Base-by-base conservation (phyloP, 306 rosid genomes). In the Carpinus viminea region DNA sequence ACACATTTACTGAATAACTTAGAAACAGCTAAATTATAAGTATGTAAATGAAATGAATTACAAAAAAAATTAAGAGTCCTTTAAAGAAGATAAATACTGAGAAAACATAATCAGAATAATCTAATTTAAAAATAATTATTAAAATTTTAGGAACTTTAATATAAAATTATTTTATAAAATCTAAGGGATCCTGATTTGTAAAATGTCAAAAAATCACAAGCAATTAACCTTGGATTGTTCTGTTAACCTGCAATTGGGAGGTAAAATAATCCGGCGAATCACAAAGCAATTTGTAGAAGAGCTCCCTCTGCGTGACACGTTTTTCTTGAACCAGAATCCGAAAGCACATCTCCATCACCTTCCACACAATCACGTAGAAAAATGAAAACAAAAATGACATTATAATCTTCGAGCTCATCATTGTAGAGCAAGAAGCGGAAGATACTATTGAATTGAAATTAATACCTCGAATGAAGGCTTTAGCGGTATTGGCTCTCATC, bases 251-350 rank as follows among this genome's bases (percentile, higher is more conserved):
- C 71, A 74, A 81, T 73, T 91, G 97, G 79, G 98, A 91, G n/a
- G 93, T 82, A 78, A 95, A 95, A 74, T 87, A 85, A 68, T 80
- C 86, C 2, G 92, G 89, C 9, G 92, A 91, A 89, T 87, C 81
- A 70, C 97, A 95, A 53, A 95, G 84, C 82, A 95, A 56, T 85
- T 91, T 92, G 87, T 95, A 95, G 82, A 75, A 95, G 47, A 95
- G 93, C 88, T 95, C 98, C 88, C 95, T 91, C 90, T 89, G 95
- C 1, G 98, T 90, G 76, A 92, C 98, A 55, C 87, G 87, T 88
- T 91, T n/a, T 47, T 83, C 97, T 81, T 87, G 91, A 69, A 83
- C 85, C 88, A 95, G 81, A 76, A 95, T 83, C 82, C 87, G 84
- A 79, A 86, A 87, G 89, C 93, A 91, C 89, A 91, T 86, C 36